These are phyloP conservation scores for Suillus subaureus DNA, from an alignment of 768 basidiomycete species.

Conservation along the genomic window DNA sequence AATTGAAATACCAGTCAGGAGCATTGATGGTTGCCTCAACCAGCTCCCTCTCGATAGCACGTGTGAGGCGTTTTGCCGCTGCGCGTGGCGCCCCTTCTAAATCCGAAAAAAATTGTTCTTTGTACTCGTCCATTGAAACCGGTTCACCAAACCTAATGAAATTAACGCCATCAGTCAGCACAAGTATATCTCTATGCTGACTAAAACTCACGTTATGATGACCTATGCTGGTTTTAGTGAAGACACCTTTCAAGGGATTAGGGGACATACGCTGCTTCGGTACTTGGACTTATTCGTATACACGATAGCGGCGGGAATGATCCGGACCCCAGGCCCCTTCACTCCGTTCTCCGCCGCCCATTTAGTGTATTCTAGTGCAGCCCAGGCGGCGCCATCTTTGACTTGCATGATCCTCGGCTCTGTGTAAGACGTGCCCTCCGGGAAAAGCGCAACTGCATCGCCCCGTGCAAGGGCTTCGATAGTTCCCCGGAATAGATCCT, in stretches of 20 bases:
- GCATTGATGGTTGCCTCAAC: conserved; percentile 85
- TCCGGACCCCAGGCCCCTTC: conserved; percentile 47
- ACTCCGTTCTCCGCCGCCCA: conserved; percentile 66
- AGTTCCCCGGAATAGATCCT: conserved; percentile 84
- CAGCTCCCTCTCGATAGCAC: conserved; percentile 69
- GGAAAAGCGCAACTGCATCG: conserved; percentile 89
- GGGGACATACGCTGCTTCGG: conserved; percentile 73
- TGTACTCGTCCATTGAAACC: conserved; percentile 73
- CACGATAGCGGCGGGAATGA: conserved; percentile 87
- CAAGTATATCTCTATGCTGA: conserved; percentile 1
- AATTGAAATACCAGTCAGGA: conserved; percentile 78
- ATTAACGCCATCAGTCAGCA: conserved; percentile 17
- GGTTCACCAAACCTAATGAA: conserved; percentile 77
- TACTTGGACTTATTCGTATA: conserved; percentile 98
- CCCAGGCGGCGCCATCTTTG: conserved; percentile 94
- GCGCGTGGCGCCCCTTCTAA: conserved; percentile 68
- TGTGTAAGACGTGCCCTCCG: conserved; percentile 92
- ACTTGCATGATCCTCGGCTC: conserved; percentile 92
- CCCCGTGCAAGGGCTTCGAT: conserved; percentile 83
- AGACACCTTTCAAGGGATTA: conserved; percentile 24
- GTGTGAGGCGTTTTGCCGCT: conserved; percentile 88
- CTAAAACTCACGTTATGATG: conserved; percentile 64
- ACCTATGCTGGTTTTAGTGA: conserved; percentile 45
- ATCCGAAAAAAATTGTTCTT: conserved; percentile 73
- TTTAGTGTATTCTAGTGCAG: conserved; percentile 88